These are phyloP conservation scores for Aureobasidium vineae DNA, from an alignment of 2,329 filamentous ascomycete species.

Conservation along the genomic window DNA sequence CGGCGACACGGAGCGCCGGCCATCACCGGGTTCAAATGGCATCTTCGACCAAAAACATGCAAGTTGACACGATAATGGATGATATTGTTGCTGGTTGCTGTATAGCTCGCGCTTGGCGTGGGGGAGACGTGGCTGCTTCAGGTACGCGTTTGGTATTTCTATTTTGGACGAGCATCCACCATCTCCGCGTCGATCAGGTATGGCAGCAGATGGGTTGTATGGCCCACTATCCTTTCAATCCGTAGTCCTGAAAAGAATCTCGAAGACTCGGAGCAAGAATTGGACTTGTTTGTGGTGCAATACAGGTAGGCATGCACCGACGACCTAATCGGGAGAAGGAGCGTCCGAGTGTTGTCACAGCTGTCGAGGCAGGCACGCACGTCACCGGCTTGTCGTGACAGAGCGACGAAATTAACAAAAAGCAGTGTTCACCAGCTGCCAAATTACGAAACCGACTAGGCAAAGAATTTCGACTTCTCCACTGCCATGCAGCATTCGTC, in stretches of 20 bases:
- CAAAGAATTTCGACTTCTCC: not conserved
- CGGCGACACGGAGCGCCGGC: conserved; percentile 65
- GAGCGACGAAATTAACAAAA: conserved; percentile 14
- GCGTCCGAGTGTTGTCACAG: conserved; percentile 5
- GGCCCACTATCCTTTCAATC: not conserved
- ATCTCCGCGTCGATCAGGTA: not conserved
- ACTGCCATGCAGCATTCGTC: conserved; percentile 9
- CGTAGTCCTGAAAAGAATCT: not conserved
- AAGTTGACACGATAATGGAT: not conserved
- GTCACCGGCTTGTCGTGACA: conserved; percentile 11
- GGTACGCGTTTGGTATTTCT: conserved; percentile 12
- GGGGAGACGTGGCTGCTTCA: conserved; percentile 26
- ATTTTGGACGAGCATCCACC: not conserved
- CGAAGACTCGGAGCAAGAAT: not conserved
- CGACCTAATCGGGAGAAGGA: not conserved
- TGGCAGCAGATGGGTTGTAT: no score
- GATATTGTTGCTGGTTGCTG: conserved; percentile 4
- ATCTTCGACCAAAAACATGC: conserved; percentile 36
- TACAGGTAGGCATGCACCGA: not conserved
- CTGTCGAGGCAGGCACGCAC: not conserved
- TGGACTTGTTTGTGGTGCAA: not conserved
- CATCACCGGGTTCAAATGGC: conserved; percentile 61
- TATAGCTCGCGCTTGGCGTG: conserved; percentile 24
- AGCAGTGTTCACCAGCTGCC: conserved; percentile 19
- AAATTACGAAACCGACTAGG: conserved; percentile 15